These are phyloP conservation scores for Cytospora leucostoma DNA, from an alignment of 2,329 filamentous ascomycete genomes.

Conservation along the genomic window DNA sequence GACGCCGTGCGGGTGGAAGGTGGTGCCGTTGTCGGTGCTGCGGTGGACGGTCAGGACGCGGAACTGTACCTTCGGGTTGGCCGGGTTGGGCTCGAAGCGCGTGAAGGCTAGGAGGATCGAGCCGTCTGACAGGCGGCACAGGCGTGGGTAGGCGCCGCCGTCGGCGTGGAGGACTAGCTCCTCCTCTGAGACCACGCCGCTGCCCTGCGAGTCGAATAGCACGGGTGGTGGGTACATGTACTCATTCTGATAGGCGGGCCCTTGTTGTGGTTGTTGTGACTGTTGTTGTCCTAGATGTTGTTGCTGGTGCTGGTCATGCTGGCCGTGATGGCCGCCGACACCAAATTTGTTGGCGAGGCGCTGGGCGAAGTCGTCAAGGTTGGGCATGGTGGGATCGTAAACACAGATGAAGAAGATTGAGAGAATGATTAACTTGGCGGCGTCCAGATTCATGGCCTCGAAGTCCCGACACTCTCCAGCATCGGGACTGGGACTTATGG, in stretches of 20 bases:
- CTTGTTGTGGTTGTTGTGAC: neutral
- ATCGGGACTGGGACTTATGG: too few relatives aligned
- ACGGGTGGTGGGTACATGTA: conserved; percentile 7
- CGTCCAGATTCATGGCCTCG: neutral
- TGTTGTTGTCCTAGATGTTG: conserved; percentile 9
- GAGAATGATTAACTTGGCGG: neutral
- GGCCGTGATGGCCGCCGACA: neutral
- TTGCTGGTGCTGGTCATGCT: conserved; percentile 1
- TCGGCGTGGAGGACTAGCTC: conserved; percentile 36
- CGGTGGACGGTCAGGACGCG: conserved; percentile 46
- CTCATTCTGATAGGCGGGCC: neutral
- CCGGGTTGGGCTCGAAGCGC: conserved; percentile 36
- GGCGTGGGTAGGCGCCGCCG: conserved; percentile 49
- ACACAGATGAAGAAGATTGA: neutral
- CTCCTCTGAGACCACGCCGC: conserved; percentile 15
- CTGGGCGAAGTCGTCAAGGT: neutral
- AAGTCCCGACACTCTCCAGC: neutral
- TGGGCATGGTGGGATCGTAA: neutral
- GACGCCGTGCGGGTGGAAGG: conserved; percentile 45
- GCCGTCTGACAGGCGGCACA: conserved; percentile 46
- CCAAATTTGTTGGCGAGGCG: neutral
- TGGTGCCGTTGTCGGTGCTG: conserved; percentile 45
- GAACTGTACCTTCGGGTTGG: conserved; percentile 27
- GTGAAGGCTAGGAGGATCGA: conserved; percentile 50
- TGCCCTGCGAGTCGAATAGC: conserved; percentile 3